A percentile compares a stretch with the other conserved stretches of the same genome.
Evolutionary conservation across 495 filamentous ascomycete species (phyloP).

Genomic region (Podospora didyma): DNA sequence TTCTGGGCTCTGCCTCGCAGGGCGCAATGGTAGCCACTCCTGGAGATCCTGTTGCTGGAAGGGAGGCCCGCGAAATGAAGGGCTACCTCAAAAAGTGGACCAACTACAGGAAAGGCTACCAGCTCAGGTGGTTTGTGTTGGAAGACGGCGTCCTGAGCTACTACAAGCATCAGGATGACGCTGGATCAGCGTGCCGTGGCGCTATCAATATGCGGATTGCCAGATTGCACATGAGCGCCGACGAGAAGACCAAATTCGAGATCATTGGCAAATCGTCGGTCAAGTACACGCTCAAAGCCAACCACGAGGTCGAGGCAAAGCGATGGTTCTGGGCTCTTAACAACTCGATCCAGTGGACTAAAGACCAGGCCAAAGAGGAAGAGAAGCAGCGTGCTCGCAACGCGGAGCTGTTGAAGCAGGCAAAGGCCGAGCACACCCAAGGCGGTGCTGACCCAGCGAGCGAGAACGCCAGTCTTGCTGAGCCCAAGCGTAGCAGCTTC

Average conservation of each 20-base stretch:
- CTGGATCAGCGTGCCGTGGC: slow-evolving; percentile 87
- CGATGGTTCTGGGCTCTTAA: slow-evolving; percentile 98
- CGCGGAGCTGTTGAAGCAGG: slow-evolving; percentile 71
- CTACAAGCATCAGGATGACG: slow-evolving; percentile 98
- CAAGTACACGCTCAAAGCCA: slow-evolving; percentile 95
- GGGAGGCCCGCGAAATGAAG: slow-evolving; percentile 93
- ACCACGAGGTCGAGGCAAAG: slow-evolving; percentile 90
- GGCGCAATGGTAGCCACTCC: slow-evolving; percentile 49
- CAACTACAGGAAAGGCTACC: slow-evolving; percentile 94
- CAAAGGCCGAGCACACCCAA: slow-evolving; percentile 39
- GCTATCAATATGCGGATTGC: slow-evolving; percentile 99
- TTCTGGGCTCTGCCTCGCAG: slow-evolving; percentile 70
- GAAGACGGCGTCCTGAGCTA: slow-evolving; percentile 98
- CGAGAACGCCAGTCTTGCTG: slow-evolving; percentile 48
- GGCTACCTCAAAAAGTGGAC: slow-evolving; percentile 99
- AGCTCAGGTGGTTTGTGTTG: slow-evolving; percentile 94
- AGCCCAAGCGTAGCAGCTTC: slow-evolving; percentile 40
- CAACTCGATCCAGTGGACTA: slow-evolving; percentile 97
- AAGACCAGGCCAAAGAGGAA: slow-evolving; percentile 91
- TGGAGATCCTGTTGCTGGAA: slow-evolving; percentile 67
- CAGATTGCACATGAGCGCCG: slow-evolving; percentile 87
- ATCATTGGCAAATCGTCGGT: slow-evolving; percentile 98
- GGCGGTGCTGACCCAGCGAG: slow-evolving; percentile 40
- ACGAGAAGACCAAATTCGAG: slow-evolving; percentile 95
- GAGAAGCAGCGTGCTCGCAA: slow-evolving; percentile 68